Base-by-base conservation (phyloP, 352 stramenopile species). In the Phytophthora kernoviae region DNA sequence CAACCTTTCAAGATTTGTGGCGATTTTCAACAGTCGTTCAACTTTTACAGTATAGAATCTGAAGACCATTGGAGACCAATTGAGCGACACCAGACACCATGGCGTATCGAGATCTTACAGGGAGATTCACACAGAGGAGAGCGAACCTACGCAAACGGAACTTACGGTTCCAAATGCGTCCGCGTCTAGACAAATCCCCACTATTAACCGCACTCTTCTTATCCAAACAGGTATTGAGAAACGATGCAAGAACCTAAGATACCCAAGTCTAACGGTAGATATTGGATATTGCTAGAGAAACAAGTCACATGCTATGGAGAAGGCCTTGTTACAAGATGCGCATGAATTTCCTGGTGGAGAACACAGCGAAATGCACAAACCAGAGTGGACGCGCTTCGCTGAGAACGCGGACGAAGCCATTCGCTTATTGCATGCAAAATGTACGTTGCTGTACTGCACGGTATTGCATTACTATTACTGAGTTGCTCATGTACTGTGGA, bases 321-420 rank as follows among this genome's bases (percentile, higher is more conserved):
- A 77, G 26, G 79, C 79, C 11, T 37, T 92, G 34, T 64, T 92
- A 1, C 80, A 90, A 57, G 81, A 92, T 44, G 62, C 54, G 8
- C 50, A 68, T 12, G 82, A 82, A n/a, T 77, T 76, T 40, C 54
- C 51, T 0, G 54, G 49, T 6, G 36, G 74, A 15, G 67, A 81
- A 22, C 43, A 68, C 11, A 60, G 61, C 5, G 65, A 84, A 11
- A 58, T 70, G 0, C 62, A 67, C 4, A 79, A 73, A 36, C 81
- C 83, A 5, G 77, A 88, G 51, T 92, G 83, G 83, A 84, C 81
- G 26, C 57, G 64, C 17, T 88, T 84, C 33, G 73, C 66, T 0
- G 81, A 91, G 9, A 79, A 83, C 21, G 73, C 81, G 12, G 89
- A 92, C 46, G 81, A 89, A 57, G 77, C 70, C 5, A 75, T 87